Evolutionary conservation across 306 rosid genomes (phyloP).

Genomic region (Cicer arietinum): DNA sequence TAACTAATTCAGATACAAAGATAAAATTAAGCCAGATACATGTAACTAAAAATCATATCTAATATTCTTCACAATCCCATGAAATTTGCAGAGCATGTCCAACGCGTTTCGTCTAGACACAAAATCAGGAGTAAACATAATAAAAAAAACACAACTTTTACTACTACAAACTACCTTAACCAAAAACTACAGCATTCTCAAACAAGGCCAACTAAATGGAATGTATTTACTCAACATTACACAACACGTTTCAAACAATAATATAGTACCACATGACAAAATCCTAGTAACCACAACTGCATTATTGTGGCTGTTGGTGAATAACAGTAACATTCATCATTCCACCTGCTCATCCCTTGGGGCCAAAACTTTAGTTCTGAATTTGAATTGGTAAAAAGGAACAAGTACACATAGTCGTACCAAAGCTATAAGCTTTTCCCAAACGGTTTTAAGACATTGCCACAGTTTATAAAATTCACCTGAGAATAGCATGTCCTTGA

Average conservation of each 20-base stretch:
- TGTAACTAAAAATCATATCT: too few species aligned
- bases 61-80: too few species aligned
- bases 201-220: too few species aligned
- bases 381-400: conserved; percentile 13
- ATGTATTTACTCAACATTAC: background rate
- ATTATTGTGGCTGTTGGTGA: background rate
- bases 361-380: background rate
- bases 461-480: background rate
- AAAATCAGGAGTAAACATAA: too few species aligned
- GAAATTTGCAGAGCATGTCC: too few species aligned
- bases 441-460: background rate
- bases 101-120: too few species aligned
- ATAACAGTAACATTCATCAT: background rate
- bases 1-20: too few species aligned
- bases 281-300: background rate
- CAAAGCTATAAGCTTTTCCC: background rate
- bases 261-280: background rate
- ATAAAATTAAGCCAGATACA: too few species aligned
- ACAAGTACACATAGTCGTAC: background rate
- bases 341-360: background rate
- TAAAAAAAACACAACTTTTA: too few species aligned
- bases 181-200: too few species aligned
- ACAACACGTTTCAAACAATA: background rate
- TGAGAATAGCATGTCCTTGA: conserved; percentile 1
- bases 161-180: too few species aligned